phyloP scores from a whole-genome alignment of 768 basidiomycete genomes.

The Boletellus sp. region DNA sequence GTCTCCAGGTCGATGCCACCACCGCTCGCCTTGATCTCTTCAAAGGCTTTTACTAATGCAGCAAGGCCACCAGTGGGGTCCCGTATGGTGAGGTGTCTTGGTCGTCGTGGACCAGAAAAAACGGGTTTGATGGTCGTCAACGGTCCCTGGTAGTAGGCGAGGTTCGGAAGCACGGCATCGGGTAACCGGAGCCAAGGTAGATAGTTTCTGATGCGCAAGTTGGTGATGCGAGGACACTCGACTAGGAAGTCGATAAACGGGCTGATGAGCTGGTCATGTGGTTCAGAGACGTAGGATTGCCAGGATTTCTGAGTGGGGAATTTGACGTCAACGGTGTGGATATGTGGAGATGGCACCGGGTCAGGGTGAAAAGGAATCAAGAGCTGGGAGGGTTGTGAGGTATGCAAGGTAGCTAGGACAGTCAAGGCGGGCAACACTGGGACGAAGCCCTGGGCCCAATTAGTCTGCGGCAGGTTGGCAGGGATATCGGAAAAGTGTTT shows the following conservation, averaged over 20 bases:
- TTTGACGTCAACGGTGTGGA: constrained; percentile 29
- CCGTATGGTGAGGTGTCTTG: constrained; percentile 22
- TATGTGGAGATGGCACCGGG: constrained; percentile 20
- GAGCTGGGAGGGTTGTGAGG: neutral
- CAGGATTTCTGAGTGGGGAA: constrained; percentile 30
- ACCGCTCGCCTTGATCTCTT: constrained; percentile 20
- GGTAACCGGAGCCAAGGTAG: constrained; percentile 25
- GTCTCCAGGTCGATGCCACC: constrained; percentile 25
- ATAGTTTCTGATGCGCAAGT: constrained; percentile 25
- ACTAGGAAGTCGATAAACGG: constrained; percentile 25
- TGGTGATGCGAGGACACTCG: constrained; percentile 21
- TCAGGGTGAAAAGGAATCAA: constrained; percentile 5
- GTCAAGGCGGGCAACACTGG: constrained; percentile 10
- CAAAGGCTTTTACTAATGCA: constrained; percentile 26
- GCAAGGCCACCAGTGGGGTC: constrained; percentile 20
- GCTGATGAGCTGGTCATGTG: constrained; percentile 26
- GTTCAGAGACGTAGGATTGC: constrained; percentile 26
- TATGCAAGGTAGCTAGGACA: constrained; percentile 1
- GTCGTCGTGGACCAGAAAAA: constrained; percentile 16
- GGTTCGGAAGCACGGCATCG: constrained; percentile 15
- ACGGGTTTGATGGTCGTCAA: constrained; percentile 27
- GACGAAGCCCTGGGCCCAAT: constrained; percentile 15
- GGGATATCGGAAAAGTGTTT: constrained; percentile 18
- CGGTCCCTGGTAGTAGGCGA: constrained; percentile 22
- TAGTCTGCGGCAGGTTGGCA: constrained; percentile 3